Evolutionary conservation across 805 yeast species (phyloP), one percentile per base, ranked within the genome.

Genomic region (Vanderwaltozyma yarrowii): DNA sequence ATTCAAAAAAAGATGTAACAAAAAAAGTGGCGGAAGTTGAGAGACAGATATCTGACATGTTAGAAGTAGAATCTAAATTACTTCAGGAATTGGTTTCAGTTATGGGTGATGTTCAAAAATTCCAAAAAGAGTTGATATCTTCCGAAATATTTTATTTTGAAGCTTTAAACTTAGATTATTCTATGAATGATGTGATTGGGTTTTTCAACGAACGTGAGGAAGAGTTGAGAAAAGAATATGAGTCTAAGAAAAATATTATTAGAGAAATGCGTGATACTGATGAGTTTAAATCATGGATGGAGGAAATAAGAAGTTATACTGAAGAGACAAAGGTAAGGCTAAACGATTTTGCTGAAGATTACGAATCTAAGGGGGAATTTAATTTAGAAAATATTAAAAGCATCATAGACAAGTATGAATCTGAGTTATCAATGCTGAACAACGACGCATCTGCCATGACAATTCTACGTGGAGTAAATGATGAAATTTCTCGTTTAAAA

Each of bases 371-470:
- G 10, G 59, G 53, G 2, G 55, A 47, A 9, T 69, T 77, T 36
- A 62, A 64, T 16, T 66, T 68, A 41, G 44, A 40, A 4, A 49
- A 49, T 34, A 54, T 77, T 9, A 42, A 58, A 24, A 66, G 60
- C 11, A 62, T 60, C 33, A 66, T 76, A 23, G 61, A 61, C 19
- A 58, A 64, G 26, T 56, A 76, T 19, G 69, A 70, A 35, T 72
- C 74, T 15, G 80, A 71, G 36, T 44, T 67, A 26, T 48, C 53
- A 13, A 49, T 60, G 40, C 36, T 61, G 19, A 61, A 64, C 34
- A 58, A 63, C 31, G 66, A 67, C 38, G 61, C 55, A 30, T 62
- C 70, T 0, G 60, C 69, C 0, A 46, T 66, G 15, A 54, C 54
- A 2, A 56, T 58, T 17, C 45, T 67, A 33, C 24, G 26, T 4